These are phyloP conservation scores for Microdochium nivale DNA, from an alignment of 2,329 filamentous ascomycete genomes.

Conservation along the genomic window DNA sequence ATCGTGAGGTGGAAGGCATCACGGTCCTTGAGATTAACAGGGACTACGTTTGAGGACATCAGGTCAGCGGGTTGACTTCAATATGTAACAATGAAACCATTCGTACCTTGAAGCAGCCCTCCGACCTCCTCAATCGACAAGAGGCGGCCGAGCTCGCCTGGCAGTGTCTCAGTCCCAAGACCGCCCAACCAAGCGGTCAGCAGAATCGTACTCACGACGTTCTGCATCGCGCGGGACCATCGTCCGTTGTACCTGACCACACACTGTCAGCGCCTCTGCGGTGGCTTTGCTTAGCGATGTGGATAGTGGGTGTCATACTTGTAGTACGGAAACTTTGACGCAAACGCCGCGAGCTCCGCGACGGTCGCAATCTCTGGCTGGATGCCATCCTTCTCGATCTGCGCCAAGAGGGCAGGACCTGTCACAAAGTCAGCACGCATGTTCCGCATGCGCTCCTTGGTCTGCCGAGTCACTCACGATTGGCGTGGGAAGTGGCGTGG, in stretches of 20 bases:
- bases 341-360: conserved; percentile 58
- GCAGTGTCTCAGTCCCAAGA: conserved; percentile 45
- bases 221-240: conserved; percentile 80
- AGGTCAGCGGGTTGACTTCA: conserved; percentile 3
- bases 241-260: conserved; percentile 61
- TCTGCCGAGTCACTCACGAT: conserved; percentile 31
- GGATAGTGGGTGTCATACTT: conserved; percentile 46
- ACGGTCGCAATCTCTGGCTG: conserved; percentile 64
- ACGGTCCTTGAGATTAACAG: conserved; percentile 80
- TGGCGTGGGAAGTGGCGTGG: conserved; percentile 70
- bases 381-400: conserved; percentile 62
- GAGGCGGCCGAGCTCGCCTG: conserved; percentile 53
- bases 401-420: conserved; percentile 59
- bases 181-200: conserved; percentile 72
- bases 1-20: conserved; percentile 94
- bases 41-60: conserved; percentile 50
- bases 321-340: conserved; percentile 90
- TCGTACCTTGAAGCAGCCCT: conserved; percentile 60
- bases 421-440: conserved; percentile 4
- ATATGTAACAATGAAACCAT: not conserved
- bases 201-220: conserved; percentile 53
- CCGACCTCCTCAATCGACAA: conserved; percentile 86
- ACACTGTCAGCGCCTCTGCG: conserved; percentile 1
- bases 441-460: not conserved
- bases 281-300: not conserved